Conservation (phyloP, 768 basidiomycete species). For the Tricholoma matsutake region DNA sequence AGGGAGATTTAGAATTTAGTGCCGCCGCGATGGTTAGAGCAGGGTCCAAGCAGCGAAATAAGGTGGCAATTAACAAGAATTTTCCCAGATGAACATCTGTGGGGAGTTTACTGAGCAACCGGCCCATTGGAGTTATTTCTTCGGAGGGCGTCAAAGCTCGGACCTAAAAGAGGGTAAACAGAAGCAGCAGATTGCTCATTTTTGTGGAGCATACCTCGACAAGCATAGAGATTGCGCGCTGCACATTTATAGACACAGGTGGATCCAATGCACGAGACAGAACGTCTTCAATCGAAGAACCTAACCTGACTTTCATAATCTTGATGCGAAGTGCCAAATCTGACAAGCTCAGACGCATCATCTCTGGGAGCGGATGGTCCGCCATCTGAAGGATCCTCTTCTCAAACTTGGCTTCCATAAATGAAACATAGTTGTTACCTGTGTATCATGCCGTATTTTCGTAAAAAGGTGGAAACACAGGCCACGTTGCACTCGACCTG, state of each 20-base stretch:
- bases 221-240: conserved; percentile 85
- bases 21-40: conserved; percentile 96
- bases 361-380: conserved; percentile 91
- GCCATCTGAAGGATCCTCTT: conserved; percentile 55
- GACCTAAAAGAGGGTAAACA: conserved; percentile 44
- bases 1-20: conserved; percentile 91
- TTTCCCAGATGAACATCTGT: conserved; percentile 97
- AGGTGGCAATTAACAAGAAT: conserved; percentile 78
- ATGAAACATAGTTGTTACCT: conserved; percentile 39
- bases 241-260: conserved; percentile 80
- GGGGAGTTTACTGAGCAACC: conserved; percentile 85
- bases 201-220: conserved; percentile 60
- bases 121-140: conserved; percentile 94
- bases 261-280: conserved; percentile 88
- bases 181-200: neutral
- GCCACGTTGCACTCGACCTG: conserved; percentile 87
- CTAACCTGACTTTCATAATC: conserved; percentile 88
- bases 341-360: conserved; percentile 89
- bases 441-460: conserved; percentile 76
- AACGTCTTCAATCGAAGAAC: conserved; percentile 85
- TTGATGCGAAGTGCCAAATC: conserved; percentile 90
- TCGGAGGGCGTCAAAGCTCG: conserved; percentile 81
- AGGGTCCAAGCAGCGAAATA: conserved; percentile 90
- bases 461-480: conserved; percentile 97
- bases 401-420: neutral